A percentile compares a stretch with the other conserved stretches of the same genome.
phyloP scores from a whole-genome alignment of 73 alveolate genomes.

The Symbiodinium natans region DNA sequence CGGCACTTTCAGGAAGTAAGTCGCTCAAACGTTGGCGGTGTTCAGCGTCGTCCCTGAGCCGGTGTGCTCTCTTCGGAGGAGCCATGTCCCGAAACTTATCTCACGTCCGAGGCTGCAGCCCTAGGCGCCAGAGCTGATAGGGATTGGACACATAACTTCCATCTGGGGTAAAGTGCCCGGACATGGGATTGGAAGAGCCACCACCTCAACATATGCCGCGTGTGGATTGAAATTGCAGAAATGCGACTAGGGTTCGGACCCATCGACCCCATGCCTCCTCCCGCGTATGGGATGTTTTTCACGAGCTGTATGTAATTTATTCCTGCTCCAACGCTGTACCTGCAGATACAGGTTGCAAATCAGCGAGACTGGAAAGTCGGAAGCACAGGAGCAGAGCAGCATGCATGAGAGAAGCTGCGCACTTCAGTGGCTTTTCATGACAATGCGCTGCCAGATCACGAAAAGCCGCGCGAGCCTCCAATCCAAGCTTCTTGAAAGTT shows the following conservation, averaged over 20 bases:
- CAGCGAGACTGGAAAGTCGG: background rate
- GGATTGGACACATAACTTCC: conserved; percentile 68
- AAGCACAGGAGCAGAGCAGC: background rate
- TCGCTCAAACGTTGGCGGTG: conserved; percentile 34
- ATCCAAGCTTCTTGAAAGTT: too few species aligned
- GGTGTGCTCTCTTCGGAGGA: too few species aligned
- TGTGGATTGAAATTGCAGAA: background rate
- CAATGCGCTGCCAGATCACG: conserved; percentile 42
- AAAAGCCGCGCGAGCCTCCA: conserved; percentile 41
- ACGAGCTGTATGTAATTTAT: conserved; percentile 55
- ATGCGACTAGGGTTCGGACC: background rate
- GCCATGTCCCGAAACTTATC: background rate
- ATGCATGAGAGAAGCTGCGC: background rate
- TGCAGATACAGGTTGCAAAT: background rate
- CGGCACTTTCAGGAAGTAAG: conserved; percentile 61
- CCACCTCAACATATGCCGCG: too few species aligned
- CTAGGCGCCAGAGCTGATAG: conserved; percentile 50
- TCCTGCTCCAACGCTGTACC: conserved; percentile 84
- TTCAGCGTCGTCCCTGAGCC: conserved; percentile 34
- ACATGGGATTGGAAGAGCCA: background rate
- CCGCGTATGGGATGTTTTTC: conserved; percentile 66
- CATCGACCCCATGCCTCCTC: conserved; percentile 43
- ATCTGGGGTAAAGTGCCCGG: conserved; percentile 72
- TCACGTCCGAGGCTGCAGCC: conserved; percentile 16
- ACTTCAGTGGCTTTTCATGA: conserved; percentile 49